Conservation (phyloP, 805 yeast species). For the Candida odintsovae region DNA sequence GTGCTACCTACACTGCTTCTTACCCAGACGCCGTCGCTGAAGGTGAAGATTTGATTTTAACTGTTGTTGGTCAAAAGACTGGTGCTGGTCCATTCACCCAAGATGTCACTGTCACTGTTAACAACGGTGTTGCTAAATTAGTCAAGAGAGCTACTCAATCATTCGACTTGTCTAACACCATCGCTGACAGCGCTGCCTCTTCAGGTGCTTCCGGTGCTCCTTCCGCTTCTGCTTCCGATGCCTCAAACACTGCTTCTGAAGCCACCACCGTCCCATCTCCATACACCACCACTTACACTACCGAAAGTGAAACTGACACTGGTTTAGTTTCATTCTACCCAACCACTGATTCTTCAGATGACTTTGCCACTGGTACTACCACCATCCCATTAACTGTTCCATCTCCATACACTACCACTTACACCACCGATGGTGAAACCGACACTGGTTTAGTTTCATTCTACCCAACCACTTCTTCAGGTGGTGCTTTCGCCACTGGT, state of each 20-base stretch:
- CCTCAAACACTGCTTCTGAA: background rate
- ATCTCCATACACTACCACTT: slow-evolving; percentile 4
- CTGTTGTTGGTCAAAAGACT: slow-evolving; percentile 51
- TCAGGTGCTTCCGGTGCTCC: slow-evolving; percentile 16
- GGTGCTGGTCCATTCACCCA: slow-evolving; percentile 49
- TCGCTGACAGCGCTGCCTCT: background rate
- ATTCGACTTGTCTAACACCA: background rate
- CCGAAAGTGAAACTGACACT: slow-evolving; percentile 1
- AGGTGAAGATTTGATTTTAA: slow-evolving; percentile 20
- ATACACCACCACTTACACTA: slow-evolving; percentile 5
- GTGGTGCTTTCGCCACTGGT: slow-evolving; percentile 3
- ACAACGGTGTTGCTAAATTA: background rate
- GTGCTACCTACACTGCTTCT: background rate
- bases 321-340: slow-evolving; percentile 5
- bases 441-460: slow-evolving; percentile 3
- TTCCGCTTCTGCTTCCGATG: slow-evolving; percentile 5
- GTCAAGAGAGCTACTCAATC: background rate
- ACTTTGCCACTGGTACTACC: slow-evolving; percentile 4
- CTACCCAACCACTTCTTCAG: slow-evolving; percentile 4
- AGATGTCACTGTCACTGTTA: background rate
- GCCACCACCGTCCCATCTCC: background rate
- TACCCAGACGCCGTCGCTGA: slow-evolving; percentile 34
- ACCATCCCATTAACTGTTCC: background rate
- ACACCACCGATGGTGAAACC: slow-evolving; percentile 1
- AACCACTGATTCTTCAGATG: slow-evolving; percentile 4